Evolutionary conservation across 495 filamentous ascomycete species (phyloP), one percentile per base, ranked within the genome.

Genomic region (Aspergillus cavernicola): DNA sequence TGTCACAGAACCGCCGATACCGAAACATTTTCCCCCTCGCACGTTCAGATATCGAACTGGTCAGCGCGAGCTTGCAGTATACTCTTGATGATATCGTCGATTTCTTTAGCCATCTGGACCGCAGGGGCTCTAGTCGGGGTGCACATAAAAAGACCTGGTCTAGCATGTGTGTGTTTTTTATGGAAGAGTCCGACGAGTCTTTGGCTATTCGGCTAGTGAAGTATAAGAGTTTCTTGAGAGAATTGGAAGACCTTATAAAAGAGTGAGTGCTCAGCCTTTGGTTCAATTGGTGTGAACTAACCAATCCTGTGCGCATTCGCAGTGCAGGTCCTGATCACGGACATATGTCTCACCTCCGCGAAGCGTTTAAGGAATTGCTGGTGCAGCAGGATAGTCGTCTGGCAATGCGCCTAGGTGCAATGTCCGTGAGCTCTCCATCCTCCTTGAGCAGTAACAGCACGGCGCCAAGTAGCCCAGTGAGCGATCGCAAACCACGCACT

Each of bases 71-170:
- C 57, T 61, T 85, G 31, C 62, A 72, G 26, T 75, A 74, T 53
- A 85, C 81, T 0, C 67, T 82, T 31, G 71, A 75, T 49, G 79
- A 79, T 58, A 75, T 82, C 32, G 62, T 70, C 45, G 66, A 69
- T 33, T 76, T 80, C 58, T 84, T 81, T 50, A 70, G 67, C 43
- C 65, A 65, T 19, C 66, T 82, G 11, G 71, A 76, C 31, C 47
- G 65, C 39, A 65, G 58, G 31, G 66, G 60, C 39, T 42, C 64
- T 18, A 65, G 63, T n/a, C 61, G 64, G 11, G 73, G 72, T 13
- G 61, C 62, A 15, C 80, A 79, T 58, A 66, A 68, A 39, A 65
- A 66, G 33, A 72, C 73, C 12, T 88, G 85, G 85, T 55, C 68
- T 10, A 69, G 79, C 31, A 61, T 85, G 40, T 60, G 63, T 46